Percentiles rank a stretch among this genome's conserved stretches.
Conservation (phyloP, 768 basidiomycete species). For the Boletus subcaerulescens region DNA sequence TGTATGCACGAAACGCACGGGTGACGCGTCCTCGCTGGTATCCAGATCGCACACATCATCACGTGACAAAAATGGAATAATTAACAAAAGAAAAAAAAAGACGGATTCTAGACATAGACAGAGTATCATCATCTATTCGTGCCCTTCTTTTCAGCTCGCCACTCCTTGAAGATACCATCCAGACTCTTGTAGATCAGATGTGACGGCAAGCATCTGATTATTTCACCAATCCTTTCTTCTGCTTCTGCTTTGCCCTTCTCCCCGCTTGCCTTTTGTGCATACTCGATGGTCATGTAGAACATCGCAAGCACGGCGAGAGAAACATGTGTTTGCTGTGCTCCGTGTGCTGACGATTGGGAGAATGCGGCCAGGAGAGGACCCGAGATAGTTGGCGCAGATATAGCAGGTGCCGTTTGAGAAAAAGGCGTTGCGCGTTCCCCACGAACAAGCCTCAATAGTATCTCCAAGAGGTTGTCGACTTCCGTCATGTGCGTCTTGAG, state of each 20-base stretch:
- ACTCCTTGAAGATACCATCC: constrained; percentile 94
- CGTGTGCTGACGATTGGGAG: constrained; percentile 73
- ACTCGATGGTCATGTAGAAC: constrained; percentile 81
- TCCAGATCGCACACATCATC: constrained; percentile 21
- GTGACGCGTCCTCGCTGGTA: constrained; percentile 35
- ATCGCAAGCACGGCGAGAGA: constrained; percentile 91
- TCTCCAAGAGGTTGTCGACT: constrained; percentile 88
- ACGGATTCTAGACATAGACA: background rate
- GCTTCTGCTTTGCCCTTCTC: constrained; percentile 69
- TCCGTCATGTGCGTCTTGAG: constrained; percentile 84
- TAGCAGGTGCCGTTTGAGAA: constrained; percentile 57
- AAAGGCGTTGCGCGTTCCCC: constrained; percentile 79
- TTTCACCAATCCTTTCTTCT: constrained; percentile 79
- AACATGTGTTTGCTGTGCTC: constrained; percentile 89
- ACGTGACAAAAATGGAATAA: constrained; percentile 21
- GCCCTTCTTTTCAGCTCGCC: constrained; percentile 81
- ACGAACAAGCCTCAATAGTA: constrained; percentile 86
- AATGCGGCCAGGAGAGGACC: constrained; percentile 72
- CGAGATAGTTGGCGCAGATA: constrained; percentile 60
- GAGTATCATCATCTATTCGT: constrained; percentile 27
- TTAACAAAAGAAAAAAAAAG: constrained; percentile 6
- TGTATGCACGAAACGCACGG: constrained; percentile 11
- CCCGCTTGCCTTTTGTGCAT: constrained; percentile 66
- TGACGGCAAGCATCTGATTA: constrained; percentile 84
- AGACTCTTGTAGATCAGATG: constrained; percentile 87